phyloP scores from a whole-genome alignment of 2,329 filamentous ascomycete species.

The Camptophora hylomeconis region DNA sequence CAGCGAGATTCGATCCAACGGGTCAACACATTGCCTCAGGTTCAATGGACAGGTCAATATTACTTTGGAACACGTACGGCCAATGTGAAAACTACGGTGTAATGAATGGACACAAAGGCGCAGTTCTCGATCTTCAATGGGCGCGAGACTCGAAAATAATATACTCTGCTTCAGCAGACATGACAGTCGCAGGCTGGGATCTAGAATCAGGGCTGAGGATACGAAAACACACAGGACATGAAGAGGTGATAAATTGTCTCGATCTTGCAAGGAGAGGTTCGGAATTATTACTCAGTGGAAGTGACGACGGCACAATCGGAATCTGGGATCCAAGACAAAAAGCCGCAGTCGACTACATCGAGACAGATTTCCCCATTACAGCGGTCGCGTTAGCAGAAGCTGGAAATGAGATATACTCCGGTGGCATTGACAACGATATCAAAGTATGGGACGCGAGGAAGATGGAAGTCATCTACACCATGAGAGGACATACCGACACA shows the following conservation, averaged over 20 bases:
- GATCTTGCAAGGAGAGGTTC: slow-evolving; percentile 83
- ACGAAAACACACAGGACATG: slow-evolving; percentile 81
- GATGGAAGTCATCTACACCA: slow-evolving; percentile 72
- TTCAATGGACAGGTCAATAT: slow-evolving; percentile 92
- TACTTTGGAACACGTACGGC: slow-evolving; percentile 88
- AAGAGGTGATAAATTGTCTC: slow-evolving; percentile 87
- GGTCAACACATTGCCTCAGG: slow-evolving; percentile 85
- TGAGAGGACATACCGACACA: slow-evolving; percentile 83
- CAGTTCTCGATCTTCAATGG: slow-evolving; percentile 88
- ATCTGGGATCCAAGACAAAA: slow-evolving; percentile 94
- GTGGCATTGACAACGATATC: slow-evolving; percentile 93
- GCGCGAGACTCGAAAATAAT: slow-evolving; percentile 84
- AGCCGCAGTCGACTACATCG: slow-evolving; percentile 72
- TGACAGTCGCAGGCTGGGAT: slow-evolving; percentile 89
- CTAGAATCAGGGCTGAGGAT: slow-evolving; percentile 83
- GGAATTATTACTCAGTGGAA: slow-evolving; percentile 78
- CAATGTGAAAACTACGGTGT: slow-evolving; percentile 90
- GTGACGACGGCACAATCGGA: slow-evolving; percentile 85
- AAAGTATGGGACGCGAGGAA: slow-evolving; percentile 95
- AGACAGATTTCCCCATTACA: slow-evolving; percentile 85
- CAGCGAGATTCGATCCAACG: slow-evolving; percentile 76
- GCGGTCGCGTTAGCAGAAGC: slow-evolving; percentile 84
- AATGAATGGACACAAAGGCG: slow-evolving; percentile 78
- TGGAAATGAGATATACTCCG: slow-evolving; percentile 88
- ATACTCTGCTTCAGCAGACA: slow-evolving; percentile 88